Evolutionary conservation across 2,329 filamentous ascomycete species (phyloP).

Genomic region (Fusarium sororula): DNA sequence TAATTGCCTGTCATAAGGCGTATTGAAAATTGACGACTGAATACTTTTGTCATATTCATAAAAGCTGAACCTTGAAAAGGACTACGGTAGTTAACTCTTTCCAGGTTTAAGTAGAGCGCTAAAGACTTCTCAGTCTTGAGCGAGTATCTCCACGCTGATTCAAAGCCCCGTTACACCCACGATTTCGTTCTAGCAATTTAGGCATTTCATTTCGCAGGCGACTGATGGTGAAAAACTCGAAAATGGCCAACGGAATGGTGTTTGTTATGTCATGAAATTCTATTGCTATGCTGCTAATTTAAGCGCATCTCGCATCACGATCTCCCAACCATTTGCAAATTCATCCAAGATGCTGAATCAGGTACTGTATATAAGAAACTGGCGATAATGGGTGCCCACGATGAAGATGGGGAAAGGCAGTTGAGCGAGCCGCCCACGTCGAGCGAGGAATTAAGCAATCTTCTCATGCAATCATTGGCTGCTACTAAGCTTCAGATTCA

Average conservation of each 20-base stretch:
- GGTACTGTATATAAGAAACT: background rate
- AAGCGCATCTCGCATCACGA: no score
- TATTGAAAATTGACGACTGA: background rate
- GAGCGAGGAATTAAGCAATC: background rate
- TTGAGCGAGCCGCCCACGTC: background rate
- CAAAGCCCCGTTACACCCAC: background rate
- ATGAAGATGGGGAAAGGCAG: background rate
- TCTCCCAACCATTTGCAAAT: background rate
- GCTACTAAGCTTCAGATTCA: background rate
- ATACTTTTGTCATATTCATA: background rate
- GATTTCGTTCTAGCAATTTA: background rate
- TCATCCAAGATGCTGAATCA: background rate
- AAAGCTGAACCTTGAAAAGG: background rate
- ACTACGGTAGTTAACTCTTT: no score
- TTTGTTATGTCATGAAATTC: background rate
- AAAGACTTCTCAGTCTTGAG: background rate
- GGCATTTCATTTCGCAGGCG: background rate
- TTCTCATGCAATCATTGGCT: background rate
- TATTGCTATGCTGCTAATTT: no score
- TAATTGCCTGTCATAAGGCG: background rate
- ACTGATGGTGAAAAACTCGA: background rate
- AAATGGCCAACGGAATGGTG: background rate
- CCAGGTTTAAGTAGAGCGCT: accelerated
- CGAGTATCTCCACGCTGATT: background rate
- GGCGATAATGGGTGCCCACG: background rate